Percentiles rank a stretch among this genome's conserved stretches.
Evolutionary conservation across 768 basidiomycete species (phyloP).

Genomic region (Baorangia bicolor): DNA sequence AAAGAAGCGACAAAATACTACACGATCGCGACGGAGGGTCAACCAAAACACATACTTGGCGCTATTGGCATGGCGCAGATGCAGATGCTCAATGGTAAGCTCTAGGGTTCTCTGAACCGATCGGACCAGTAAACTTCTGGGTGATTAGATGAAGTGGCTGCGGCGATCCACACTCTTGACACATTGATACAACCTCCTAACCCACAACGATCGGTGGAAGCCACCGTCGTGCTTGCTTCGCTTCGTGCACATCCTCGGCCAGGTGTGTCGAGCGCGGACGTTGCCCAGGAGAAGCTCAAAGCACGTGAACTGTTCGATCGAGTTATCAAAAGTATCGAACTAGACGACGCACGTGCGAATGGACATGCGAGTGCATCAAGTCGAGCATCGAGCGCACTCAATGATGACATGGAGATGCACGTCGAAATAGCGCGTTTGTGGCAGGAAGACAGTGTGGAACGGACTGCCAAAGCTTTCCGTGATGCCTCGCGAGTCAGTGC

Average conservation of each 20-base stretch:
- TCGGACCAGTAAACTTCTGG: background rate
- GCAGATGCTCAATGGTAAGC: slow-evolving; percentile 78
- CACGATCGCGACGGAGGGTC: slow-evolving; percentile 60
- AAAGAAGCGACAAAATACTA: slow-evolving; percentile 71
- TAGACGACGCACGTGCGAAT: slow-evolving; percentile 52
- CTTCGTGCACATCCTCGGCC: slow-evolving; percentile 82
- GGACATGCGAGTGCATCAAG: slow-evolving; percentile 34
- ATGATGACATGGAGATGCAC: slow-evolving; percentile 83
- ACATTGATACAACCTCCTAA: slow-evolving; percentile 68
- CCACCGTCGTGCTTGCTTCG: slow-evolving; percentile 85
- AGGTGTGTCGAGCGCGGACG: slow-evolving; percentile 72
- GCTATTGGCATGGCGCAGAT: slow-evolving; percentile 85
- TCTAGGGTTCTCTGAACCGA: background rate
- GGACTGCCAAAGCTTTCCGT: slow-evolving; percentile 67
- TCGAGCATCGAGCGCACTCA: slow-evolving; percentile 51
- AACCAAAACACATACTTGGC: slow-evolving; percentile 73
- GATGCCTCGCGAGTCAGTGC: slow-evolving; percentile 71
- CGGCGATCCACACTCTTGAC: slow-evolving; percentile 84
- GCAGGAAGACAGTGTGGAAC: slow-evolving; percentile 77
- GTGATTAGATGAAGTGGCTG: slow-evolving; percentile 71
- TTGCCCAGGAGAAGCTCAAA: slow-evolving; percentile 63
- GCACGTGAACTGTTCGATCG: slow-evolving; percentile 85
- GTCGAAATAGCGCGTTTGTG: slow-evolving; percentile 89
- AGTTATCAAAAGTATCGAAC: slow-evolving; percentile 62
- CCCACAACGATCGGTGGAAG: slow-evolving; percentile 71